Conservation (phyloP, 225 moss, liverwort and hornwort genomes). For the Climacium dendroides region DNA sequence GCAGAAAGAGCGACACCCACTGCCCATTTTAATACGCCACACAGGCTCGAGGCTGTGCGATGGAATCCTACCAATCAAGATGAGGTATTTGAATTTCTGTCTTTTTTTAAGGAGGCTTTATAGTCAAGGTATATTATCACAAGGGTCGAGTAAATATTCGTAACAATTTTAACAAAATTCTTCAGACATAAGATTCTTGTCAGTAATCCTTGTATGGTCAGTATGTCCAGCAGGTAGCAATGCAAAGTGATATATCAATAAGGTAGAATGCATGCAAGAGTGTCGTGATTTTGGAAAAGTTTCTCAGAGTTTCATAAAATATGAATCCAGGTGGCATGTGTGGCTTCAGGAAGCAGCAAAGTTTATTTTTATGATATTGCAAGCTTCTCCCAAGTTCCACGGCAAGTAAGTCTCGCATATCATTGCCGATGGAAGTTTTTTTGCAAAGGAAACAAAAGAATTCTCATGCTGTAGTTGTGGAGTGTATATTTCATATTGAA, state of each 20-base stretch:
- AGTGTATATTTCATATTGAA: neutral
- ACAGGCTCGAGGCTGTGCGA: constrained; percentile 55
- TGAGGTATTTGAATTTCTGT: constrained; percentile 39
- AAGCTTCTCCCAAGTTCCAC: constrained; percentile 38
- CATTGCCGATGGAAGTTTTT: neutral
- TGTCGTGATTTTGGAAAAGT: neutral
- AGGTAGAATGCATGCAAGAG: neutral
- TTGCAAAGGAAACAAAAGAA: neutral
- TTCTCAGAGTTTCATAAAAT: neutral
- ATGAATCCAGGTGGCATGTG: constrained; percentile 67
- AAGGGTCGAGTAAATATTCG: neutral
- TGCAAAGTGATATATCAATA: neutral
- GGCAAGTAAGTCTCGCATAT: constrained; percentile 30
- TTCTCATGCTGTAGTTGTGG: neutral
- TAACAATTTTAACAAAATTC: neutral
- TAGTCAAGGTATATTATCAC: neutral
- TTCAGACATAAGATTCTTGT: neutral
- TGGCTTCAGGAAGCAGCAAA: constrained; percentile 43
- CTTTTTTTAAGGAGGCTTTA: neutral
- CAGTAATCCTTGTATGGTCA: neutral
- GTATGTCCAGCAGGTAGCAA: neutral
- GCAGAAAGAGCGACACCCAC: constrained; percentile 28
- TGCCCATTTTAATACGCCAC: constrained; percentile 18
- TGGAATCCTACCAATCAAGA: constrained; percentile 90
- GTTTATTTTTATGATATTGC: constrained; percentile 68